A percentile compares a stretch with the other conserved stretches of the same genome.
Evolutionary conservation across 2,329 filamentous ascomycete species (phyloP).

Genomic region (Pezicula carpinea): DNA sequence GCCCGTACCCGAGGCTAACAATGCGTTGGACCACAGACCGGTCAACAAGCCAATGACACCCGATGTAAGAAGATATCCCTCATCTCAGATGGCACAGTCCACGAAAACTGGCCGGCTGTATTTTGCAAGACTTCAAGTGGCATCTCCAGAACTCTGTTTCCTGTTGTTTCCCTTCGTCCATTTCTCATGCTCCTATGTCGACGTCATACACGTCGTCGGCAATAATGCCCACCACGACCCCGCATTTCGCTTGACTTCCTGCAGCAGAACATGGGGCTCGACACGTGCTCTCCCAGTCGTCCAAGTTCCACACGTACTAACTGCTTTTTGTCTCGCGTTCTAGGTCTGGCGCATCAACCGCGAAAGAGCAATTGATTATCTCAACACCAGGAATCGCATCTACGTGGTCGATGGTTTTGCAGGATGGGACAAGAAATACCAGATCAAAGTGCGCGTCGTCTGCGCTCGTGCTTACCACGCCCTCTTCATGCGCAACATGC

Average conservation of each 20-base stretch:
- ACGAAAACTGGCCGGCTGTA: constrained; percentile 1
- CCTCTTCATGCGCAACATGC: constrained; percentile 99
- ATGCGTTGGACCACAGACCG: constrained; percentile 39
- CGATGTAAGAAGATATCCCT: constrained; percentile 63
- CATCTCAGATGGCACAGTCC: constrained; percentile 10
- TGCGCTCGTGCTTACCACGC: constrained; percentile 99
- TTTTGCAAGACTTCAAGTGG: neutral
- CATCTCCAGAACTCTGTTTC: no score
- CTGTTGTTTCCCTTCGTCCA: neutral
- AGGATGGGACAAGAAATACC: constrained; percentile 98
- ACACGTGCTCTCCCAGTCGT: constrained; percentile 2
- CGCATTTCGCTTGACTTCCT: neutral
- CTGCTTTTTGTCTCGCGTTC: constrained; percentile 11
- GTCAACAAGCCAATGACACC: constrained; percentile 99
- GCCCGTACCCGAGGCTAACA: neutral
- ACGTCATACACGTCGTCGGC: neutral
- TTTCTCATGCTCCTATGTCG: neutral
- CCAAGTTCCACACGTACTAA: neutral
- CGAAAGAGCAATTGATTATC: constrained; percentile 96
- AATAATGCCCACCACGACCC: neutral
- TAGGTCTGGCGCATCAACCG: constrained; percentile 99
- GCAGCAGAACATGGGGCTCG: neutral
- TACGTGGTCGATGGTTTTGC: constrained; percentile 97
- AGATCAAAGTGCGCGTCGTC: constrained; percentile 94
- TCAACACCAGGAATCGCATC: constrained; percentile 98